Conservation (phyloP, 108 stramenopile species). For the Skeletonema costatum region DNA sequence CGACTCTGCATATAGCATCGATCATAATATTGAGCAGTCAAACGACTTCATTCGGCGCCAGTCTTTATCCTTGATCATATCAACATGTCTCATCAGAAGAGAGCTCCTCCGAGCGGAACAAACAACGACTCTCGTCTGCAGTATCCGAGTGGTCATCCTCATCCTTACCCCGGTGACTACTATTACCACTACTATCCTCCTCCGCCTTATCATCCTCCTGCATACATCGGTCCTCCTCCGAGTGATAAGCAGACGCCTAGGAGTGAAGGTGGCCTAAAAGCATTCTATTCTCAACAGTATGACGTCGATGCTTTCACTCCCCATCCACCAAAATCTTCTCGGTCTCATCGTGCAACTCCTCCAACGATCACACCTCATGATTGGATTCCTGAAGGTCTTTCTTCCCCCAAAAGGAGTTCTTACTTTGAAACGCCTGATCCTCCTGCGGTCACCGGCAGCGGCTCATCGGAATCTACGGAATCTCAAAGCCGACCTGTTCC, state of each 20-base stretch:
- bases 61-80: neutral
- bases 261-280: neutral
- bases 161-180: neutral
- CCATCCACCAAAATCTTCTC: neutral
- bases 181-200: neutral
- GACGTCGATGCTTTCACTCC: constrained; percentile 1
- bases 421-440: constrained; percentile 24
- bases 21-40: neutral
- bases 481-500: constrained; percentile 23
- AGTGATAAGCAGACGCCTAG: neutral
- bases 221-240: neutral
- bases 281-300: neutral
- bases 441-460: constrained; percentile 1
- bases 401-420: neutral
- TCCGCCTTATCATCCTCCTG: neutral
- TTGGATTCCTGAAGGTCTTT: neutral
- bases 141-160: neutral
- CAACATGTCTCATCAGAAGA: neutral
- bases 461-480: constrained; percentile 28
- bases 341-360: neutral
- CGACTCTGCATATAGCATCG: neutral
- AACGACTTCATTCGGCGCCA: neutral
- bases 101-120: too few species aligned
- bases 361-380: neutral
- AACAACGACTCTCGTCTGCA: neutral